Evolutionary conservation across 768 basidiomycete genomes (phyloP).

Genomic region (Boletus coccyginus): DNA sequence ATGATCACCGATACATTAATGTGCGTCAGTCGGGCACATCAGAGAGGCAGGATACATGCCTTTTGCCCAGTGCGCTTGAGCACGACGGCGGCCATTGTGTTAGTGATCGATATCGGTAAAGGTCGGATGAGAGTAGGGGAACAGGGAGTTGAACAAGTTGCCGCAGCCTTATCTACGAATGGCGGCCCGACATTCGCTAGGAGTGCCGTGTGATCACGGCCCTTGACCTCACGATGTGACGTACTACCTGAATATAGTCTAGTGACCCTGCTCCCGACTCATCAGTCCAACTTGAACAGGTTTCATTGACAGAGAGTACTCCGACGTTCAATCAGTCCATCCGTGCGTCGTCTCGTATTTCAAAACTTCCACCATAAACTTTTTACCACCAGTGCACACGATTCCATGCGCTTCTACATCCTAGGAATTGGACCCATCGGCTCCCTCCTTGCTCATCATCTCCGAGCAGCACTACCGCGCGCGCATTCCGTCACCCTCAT

Average conservation of each 20-base stretch:
- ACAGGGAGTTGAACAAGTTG: not conserved
- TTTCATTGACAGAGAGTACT: not conserved
- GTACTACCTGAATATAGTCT: constrained; percentile 24
- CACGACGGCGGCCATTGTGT: constrained; percentile 47
- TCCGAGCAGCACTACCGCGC: constrained; percentile 57
- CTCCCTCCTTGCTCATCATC: constrained; percentile 74
- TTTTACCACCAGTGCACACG: not conserved
- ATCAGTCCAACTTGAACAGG: not conserved
- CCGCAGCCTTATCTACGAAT: constrained; percentile 4
- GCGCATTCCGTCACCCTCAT: constrained; percentile 65
- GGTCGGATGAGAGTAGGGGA: constrained; percentile 4
- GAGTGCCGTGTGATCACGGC: not conserved
- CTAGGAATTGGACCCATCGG: constrained; percentile 85
- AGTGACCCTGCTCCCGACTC: not conserved
- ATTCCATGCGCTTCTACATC: constrained; percentile 62
- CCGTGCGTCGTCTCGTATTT: not conserved
- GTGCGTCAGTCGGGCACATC: not conserved
- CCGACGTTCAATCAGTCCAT: not conserved
- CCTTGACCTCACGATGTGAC: constrained; percentile 9
- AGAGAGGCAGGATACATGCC: constrained; percentile 32
- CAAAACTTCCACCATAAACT: not conserved
- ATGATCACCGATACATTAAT: not conserved
- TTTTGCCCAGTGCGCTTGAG: constrained; percentile 61
- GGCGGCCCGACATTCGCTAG: constrained; percentile 12
- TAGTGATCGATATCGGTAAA: constrained; percentile 12